Percentiles rank a stretch among this genome's conserved stretches.
Evolutionary conservation across 129 eudicot genomes (phyloP).

Genomic region (Rutidosis leptorrhynchoides): DNA sequence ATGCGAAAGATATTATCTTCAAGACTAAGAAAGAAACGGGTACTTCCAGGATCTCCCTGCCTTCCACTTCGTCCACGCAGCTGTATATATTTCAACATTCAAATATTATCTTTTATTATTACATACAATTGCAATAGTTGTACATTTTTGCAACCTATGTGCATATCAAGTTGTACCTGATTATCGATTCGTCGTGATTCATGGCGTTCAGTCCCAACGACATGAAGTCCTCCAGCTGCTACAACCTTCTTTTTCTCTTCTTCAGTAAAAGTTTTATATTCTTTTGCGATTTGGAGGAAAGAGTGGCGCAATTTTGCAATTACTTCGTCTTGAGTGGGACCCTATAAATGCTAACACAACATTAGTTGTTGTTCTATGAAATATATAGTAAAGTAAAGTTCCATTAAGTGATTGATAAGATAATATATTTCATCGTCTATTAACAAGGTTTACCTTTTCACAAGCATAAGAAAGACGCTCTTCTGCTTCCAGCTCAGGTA

Average conservation of each 20-base stretch:
- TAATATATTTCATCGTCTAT: conserved; percentile 15
- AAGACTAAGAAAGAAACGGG: conserved; percentile 97
- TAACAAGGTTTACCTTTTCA: conserved; percentile 69
- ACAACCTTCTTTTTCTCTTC: conserved; percentile 91
- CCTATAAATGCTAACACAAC: conserved; percentile 44
- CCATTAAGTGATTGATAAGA: conserved; percentile 4
- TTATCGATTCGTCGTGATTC: conserved; percentile 99
- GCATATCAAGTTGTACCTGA: conserved; percentile 52
- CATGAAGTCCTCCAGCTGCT: conserved; percentile 98
- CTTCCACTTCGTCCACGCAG: conserved; percentile 99
- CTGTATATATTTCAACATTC: conserved; percentile 41
- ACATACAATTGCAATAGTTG: neutral
- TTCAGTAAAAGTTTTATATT: conserved; percentile 76
- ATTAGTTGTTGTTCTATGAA: conserved; percentile 24
- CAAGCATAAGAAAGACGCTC: conserved; percentile 93
- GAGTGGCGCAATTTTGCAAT: conserved; percentile 78
- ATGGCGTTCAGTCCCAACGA: conserved; percentile 98
- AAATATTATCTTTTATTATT: neutral
- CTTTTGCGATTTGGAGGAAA: conserved; percentile 74
- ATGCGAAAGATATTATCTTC: conserved; percentile 97
- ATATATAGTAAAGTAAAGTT: conserved; percentile 9
- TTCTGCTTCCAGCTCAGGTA: conserved; percentile 97
- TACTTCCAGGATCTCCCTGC: conserved; percentile 99
- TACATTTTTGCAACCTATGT: neutral
- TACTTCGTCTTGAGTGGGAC: conserved; percentile 95